A percentile compares a stretch with the other conserved stretches of the same genome.
Conservation (phyloP, 2,329 filamentous ascomycete genomes). For the Ustulina deusta region DNA sequence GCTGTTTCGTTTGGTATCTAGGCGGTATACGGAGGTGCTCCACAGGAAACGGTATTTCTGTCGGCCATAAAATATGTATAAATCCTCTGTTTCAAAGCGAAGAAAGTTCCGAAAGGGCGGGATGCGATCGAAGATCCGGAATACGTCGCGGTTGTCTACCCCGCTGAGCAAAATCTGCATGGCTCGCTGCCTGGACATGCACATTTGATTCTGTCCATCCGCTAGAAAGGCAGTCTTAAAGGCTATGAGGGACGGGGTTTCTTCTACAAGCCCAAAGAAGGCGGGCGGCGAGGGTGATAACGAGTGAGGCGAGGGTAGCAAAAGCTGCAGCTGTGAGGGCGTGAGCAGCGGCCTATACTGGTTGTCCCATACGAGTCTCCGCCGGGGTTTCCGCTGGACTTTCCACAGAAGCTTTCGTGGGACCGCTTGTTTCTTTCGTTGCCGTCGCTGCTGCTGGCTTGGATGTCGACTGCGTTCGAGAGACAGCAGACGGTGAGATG, state of each 20-base stretch:
- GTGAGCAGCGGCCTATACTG: background rate
- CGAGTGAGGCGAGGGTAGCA: background rate
- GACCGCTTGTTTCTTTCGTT: background rate
- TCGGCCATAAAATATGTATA: background rate
- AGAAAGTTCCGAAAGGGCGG: background rate
- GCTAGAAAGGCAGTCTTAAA: background rate
- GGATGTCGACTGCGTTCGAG: background rate
- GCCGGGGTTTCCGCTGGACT: background rate
- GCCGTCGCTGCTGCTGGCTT: background rate
- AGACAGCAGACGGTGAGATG: background rate
- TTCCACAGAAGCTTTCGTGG: background rate
- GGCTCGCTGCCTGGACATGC: background rate
- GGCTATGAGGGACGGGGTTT: background rate
- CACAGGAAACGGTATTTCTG: background rate
- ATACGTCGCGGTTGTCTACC: background rate
- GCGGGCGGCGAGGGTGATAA: background rate
- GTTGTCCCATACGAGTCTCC: background rate
- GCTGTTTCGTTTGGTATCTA: background rate
- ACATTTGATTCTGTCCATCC: no score
- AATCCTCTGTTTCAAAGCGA: background rate
- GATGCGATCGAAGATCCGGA: background rate
- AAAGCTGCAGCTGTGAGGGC: background rate
- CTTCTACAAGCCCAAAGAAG: conserved; percentile 3
- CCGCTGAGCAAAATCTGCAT: conserved; percentile 10
- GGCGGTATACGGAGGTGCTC: background rate